Percentiles rank a stretch among this genome's conserved stretches.
Evolutionary conservation across 2,329 filamentous ascomycete species (phyloP).

Genomic region (Ilyonectria robusta): DNA sequence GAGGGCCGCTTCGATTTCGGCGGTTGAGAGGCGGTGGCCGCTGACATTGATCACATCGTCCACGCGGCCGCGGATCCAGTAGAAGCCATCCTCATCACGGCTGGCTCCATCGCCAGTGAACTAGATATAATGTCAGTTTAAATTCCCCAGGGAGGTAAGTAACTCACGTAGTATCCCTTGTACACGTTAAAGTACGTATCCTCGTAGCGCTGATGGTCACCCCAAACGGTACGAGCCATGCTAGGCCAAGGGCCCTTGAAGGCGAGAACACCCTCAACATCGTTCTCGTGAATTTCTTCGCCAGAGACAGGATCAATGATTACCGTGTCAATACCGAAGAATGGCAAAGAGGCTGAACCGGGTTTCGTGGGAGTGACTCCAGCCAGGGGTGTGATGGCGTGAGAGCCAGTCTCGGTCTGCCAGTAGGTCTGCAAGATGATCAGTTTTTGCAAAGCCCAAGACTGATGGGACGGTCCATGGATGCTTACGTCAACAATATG

Average conservation of each 20-base stretch:
- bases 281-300: constrained; percentile 92
- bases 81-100: constrained; percentile 97
- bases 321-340: constrained; percentile 97
- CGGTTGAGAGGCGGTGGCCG: constrained; percentile 96
- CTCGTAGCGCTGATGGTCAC: constrained; percentile 98
- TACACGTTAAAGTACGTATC: constrained; percentile 98
- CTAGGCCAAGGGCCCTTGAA: constrained; percentile 99
- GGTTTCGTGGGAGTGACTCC: constrained; percentile 97
- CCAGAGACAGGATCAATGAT: constrained; percentile 98
- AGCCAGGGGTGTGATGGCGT: constrained; percentile 94
- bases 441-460: constrained; percentile 14
- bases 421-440: constrained; percentile 85
- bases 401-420: constrained; percentile 98
- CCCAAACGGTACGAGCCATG: constrained; percentile 98
- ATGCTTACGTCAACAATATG: constrained; percentile 92
- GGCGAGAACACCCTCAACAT: constrained; percentile 95
- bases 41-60: constrained; percentile 99
- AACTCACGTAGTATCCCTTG: constrained; percentile 93
- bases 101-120: constrained; percentile 96
- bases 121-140: constrained; percentile 58
- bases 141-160: too few relatives aligned
- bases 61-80: constrained; percentile 99
- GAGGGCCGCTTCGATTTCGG: constrained; percentile 97
- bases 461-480: neutral
- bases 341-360: constrained; percentile 93